Conservation (phyloP, 177 flowering plant genomes). For the Vitis hybrid region DNA sequence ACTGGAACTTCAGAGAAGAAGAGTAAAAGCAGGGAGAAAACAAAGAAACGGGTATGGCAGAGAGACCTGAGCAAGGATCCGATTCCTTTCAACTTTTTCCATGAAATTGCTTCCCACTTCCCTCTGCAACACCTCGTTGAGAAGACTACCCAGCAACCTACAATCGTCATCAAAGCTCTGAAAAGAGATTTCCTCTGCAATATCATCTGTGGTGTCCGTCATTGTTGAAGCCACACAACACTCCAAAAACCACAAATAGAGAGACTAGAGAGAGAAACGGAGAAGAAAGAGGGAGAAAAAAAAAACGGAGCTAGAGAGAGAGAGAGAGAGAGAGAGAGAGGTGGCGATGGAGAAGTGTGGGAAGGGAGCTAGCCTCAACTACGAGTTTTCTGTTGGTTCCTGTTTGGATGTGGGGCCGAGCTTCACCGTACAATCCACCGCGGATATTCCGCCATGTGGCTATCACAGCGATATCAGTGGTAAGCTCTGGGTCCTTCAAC, state of each 20-base stretch:
- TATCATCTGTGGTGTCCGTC: slow-evolving; percentile 89
- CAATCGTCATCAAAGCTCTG: slow-evolving; percentile 85
- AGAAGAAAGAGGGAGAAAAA: neutral
- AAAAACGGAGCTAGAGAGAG: slow-evolving; percentile 7
- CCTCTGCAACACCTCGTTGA: slow-evolving; percentile 72
- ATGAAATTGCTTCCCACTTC: slow-evolving; percentile 58
- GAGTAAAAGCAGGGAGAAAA: neutral
- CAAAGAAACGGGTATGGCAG: neutral
- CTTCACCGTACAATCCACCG: neutral
- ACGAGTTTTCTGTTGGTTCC: neutral
- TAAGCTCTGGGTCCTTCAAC: neutral
- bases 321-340: neutral
- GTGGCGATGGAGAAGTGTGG: neutral
- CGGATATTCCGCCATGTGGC: neutral
- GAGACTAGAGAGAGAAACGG: neutral
- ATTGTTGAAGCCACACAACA: slow-evolving; percentile 22
- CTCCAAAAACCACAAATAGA: neutral
- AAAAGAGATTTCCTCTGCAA: slow-evolving; percentile 84
- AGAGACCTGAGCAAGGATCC: slow-evolving; percentile 74
- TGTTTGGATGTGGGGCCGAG: neutral
- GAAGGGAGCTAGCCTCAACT: too few species aligned
- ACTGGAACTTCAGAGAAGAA: neutral
- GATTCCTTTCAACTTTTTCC: slow-evolving; percentile 63
- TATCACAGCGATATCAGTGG: neutral
- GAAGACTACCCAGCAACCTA: slow-evolving; percentile 61